Conservation (phyloP, 441 rosid genomes). For the Macaranga tanarius region DNA sequence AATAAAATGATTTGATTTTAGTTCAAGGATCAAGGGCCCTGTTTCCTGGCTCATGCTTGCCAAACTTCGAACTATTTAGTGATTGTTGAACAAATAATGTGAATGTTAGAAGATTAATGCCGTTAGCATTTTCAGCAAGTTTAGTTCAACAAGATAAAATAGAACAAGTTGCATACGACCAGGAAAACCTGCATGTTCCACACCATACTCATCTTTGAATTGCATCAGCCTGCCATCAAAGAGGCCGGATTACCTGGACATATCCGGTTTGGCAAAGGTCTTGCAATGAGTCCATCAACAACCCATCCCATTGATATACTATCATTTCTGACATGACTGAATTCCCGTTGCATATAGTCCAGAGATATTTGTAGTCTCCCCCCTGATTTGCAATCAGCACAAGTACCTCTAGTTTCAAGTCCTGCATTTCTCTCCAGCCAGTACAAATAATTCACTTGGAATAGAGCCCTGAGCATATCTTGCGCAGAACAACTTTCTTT, state of each 20-base stretch:
- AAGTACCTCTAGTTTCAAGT: constrained; percentile 47
- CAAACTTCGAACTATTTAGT: neutral
- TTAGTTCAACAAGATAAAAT: neutral
- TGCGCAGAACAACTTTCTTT: constrained; percentile 70
- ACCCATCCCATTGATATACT: constrained; percentile 75
- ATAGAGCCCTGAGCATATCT: constrained; percentile 92
- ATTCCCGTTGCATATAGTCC: constrained; percentile 81
- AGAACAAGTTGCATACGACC: neutral
- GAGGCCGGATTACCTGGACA: constrained; percentile 34
- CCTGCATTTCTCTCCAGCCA: constrained; percentile 97
- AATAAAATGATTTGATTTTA: no score
- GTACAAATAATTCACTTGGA: constrained; percentile 84
- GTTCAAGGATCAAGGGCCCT: no score
- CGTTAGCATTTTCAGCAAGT: constrained; percentile 1
- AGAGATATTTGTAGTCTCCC: constrained; percentile 78
- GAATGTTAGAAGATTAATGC: neutral
- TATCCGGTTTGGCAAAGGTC: constrained; percentile 73
- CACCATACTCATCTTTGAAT: no score
- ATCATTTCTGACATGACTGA: constrained; percentile 70
- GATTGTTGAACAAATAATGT: neutral
- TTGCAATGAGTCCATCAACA: constrained; percentile 81
- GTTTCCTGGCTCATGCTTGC: neutral
- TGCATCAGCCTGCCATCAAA: constrained; percentile 27
- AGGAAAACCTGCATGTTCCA: neutral
- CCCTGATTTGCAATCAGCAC: constrained; percentile 63